These are phyloP conservation scores for Ceratocystis huliohia DNA, from an alignment of 2,329 filamentous ascomycete species.

Conservation along the genomic window DNA sequence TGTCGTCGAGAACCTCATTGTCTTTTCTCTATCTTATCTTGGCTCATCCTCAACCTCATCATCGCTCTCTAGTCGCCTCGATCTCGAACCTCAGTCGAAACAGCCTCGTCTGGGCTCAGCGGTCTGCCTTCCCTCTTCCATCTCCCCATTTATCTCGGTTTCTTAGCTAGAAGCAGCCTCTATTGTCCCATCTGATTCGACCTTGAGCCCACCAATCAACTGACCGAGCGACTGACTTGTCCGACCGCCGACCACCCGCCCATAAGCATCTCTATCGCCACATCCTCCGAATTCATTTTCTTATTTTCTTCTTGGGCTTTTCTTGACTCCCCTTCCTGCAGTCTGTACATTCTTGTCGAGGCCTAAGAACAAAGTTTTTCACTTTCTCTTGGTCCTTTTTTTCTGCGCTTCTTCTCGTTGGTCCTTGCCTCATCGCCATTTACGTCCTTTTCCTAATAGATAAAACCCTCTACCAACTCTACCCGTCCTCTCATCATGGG, in stretches of 20 bases:
- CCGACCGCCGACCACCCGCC: background rate
- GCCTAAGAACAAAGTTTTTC: background rate
- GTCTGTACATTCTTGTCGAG: background rate
- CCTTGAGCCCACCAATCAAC: background rate
- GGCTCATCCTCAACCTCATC: no score
- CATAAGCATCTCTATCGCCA: conserved; percentile 7
- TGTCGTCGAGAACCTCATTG: no score
- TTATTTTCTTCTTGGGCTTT: background rate
- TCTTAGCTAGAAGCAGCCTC: background rate
- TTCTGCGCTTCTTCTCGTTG: background rate
- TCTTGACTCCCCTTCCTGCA: background rate
- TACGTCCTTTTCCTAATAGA: no score
- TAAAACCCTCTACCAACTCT: background rate
- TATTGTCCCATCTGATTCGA: background rate
- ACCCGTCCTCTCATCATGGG: conserved; percentile 14
- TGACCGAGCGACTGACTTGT: conserved; percentile 2
- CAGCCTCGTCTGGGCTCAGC: no score
- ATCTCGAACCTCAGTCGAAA: no score
- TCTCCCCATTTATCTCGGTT: no score
- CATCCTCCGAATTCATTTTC: background rate
- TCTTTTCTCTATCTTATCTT: no score
- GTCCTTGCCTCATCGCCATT: background rate
- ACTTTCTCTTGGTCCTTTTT: background rate
- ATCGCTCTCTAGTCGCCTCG: no score
- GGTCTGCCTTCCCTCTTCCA: no score